Evolutionary conservation across 2,329 filamentous ascomycete species (phyloP).

Genomic region (Calycina herbarum): DNA sequence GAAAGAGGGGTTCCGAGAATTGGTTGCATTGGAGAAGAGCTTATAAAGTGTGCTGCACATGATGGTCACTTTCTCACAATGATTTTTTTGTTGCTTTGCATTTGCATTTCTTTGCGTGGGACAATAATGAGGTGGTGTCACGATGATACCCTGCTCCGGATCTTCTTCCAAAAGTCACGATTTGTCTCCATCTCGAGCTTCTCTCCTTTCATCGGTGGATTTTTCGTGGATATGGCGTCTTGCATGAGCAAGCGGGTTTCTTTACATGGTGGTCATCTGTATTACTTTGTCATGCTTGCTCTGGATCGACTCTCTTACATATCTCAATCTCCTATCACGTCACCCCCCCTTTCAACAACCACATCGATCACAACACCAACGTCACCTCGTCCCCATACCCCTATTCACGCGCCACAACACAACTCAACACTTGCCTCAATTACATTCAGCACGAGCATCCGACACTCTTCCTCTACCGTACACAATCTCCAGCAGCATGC

Average conservation of each 20-base stretch:
- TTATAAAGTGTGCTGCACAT: constrained; percentile 18
- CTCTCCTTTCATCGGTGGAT: background rate
- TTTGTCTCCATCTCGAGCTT: background rate
- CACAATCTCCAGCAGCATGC: constrained; percentile 4
- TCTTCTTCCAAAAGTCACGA: constrained; percentile 7
- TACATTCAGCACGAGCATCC: constrained; percentile 3
- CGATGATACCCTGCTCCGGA: constrained; percentile 8
- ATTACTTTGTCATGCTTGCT: background rate
- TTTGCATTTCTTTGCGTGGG: constrained; percentile 8
- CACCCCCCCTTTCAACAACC: background rate
- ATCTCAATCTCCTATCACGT: background rate
- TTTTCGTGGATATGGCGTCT: background rate
- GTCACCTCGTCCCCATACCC: background rate
- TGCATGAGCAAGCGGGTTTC: background rate
- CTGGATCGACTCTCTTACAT: background rate
- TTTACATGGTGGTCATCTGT: background rate
- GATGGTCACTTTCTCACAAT: background rate
- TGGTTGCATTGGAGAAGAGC: constrained; percentile 51
- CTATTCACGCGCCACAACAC: background rate
- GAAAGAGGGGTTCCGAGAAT: constrained; percentile 57
- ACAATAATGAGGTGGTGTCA: constrained; percentile 8
- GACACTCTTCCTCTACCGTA: background rate
- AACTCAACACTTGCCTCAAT: background rate
- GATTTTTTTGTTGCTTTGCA: background rate
- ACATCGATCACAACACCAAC: background rate